These are phyloP conservation scores for Bacidia gigantensis DNA, from an alignment of 495 filamentous ascomycete genomes.

Conservation along the genomic window DNA sequence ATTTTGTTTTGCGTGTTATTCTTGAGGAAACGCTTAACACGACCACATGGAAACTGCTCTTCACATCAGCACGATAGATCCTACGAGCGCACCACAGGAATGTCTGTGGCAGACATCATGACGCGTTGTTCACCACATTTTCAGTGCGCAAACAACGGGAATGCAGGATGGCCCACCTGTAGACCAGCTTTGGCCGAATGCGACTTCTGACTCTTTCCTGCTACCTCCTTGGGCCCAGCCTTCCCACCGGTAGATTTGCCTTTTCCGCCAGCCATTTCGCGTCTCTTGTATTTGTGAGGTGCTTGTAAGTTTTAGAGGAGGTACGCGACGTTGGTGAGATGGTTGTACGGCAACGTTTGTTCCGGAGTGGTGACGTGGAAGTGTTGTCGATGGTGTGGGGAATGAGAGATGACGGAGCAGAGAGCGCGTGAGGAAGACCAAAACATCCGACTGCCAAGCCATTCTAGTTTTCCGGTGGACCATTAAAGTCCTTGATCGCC, in stretches of 20 bases:
- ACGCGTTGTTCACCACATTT: not conserved
- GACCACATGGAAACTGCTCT: slow-evolving; percentile 88
- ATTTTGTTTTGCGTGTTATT: slow-evolving; percentile 99
- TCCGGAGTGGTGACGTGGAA: not conserved
- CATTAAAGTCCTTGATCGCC: no score
- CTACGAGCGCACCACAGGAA: not conserved
- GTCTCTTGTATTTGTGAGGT: not conserved
- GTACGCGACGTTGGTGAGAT: not conserved
- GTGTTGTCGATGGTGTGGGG: not conserved
- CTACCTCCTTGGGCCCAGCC: slow-evolving; percentile 61
- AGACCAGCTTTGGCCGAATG: slow-evolving; percentile 97
- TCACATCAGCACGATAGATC: slow-evolving; percentile 21
- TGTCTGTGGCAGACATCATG: not conserved
- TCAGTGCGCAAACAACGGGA: not conserved
- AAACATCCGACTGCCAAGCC: not conserved
- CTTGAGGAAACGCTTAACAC: slow-evolving; percentile 99
- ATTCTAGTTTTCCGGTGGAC: no score
- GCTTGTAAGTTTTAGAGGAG: not conserved
- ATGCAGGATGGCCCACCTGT: slow-evolving; percentile 57
- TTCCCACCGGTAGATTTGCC: slow-evolving; percentile 93
- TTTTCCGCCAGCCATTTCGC: slow-evolving; percentile 72
- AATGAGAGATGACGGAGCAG: not conserved
- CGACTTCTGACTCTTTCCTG: slow-evolving; percentile 86
- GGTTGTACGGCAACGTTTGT: not conserved
- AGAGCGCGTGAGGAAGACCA: not conserved